phyloP scores from a whole-genome alignment of 2,329 filamentous ascomycete genomes.

The Xylariales sp. region DNA sequence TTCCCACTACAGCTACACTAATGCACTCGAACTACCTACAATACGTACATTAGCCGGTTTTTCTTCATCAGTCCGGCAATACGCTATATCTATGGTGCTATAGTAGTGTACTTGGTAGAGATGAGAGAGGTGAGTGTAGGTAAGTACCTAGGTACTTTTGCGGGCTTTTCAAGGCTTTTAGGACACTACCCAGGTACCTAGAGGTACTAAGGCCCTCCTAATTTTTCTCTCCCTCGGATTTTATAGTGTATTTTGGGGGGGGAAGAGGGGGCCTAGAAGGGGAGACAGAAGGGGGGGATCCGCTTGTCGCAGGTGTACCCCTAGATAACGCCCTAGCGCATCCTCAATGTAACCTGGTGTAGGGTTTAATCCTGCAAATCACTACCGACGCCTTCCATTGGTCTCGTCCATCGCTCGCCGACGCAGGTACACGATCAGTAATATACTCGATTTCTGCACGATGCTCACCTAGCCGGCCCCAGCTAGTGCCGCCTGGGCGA shows the following conservation, averaged over 20 bases:
- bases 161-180: too few relatives aligned
- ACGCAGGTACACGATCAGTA: slow-evolving; percentile 43
- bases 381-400: slow-evolving; percentile 32
- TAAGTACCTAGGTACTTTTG: too few relatives aligned
- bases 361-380: slow-evolving; percentile 34
- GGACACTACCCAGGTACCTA: too few relatives aligned
- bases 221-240: too few relatives aligned
- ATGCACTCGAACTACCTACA: too few relatives aligned
- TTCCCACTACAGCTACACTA: neutral
- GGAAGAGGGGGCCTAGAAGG: neutral
- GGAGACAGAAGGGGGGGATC: too few relatives aligned
- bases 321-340: slow-evolving; percentile 28
- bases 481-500: slow-evolving; percentile 18
- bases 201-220: too few relatives aligned
- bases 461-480: slow-evolving; percentile 12
- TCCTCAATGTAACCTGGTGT: slow-evolving; percentile 25
- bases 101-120: too few relatives aligned
- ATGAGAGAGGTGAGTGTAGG: too few relatives aligned
- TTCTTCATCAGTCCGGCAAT: too few relatives aligned
- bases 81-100: too few relatives aligned
- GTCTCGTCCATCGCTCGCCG: slow-evolving; percentile 35
- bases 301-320: slow-evolving; percentile 15
- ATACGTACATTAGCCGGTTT: too few relatives aligned
- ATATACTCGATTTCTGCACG: neutral
- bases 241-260: neutral